These are phyloP conservation scores for Boletus rufocinnamomeus DNA, from an alignment of 768 basidiomycete species.

Conservation along the genomic window DNA sequence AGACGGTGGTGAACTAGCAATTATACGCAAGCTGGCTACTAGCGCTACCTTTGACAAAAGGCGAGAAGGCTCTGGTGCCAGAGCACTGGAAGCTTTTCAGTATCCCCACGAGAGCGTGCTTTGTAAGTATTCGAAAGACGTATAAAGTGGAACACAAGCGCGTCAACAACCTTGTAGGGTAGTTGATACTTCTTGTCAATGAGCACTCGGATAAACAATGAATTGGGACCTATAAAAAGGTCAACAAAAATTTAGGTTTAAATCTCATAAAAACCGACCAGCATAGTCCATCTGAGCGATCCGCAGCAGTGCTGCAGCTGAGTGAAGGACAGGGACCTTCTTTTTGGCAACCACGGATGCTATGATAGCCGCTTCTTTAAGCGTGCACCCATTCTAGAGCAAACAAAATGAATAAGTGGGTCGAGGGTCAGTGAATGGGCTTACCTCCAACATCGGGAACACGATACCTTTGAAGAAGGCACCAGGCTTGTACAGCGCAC, in stretches of 20 bases:
- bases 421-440: slow-evolving; percentile 31
- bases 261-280: slow-evolving; percentile 45
- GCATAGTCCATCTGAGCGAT: slow-evolving; percentile 97
- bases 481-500: slow-evolving; percentile 92
- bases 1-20: slow-evolving; percentile 1
- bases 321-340: slow-evolving; percentile 94
- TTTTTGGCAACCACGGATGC: slow-evolving; percentile 89
- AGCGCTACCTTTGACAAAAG: slow-evolving; percentile 80
- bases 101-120: slow-evolving; percentile 65
- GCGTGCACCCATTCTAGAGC: slow-evolving; percentile 72
- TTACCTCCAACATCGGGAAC: slow-evolving; percentile 91
- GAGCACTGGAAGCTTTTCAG: slow-evolving; percentile 87
- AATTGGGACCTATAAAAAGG: slow-evolving; percentile 69
- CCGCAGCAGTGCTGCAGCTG: slow-evolving; percentile 90
- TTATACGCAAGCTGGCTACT: background rate
- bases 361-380: slow-evolving; percentile 94
- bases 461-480: slow-evolving; percentile 99
- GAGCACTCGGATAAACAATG: slow-evolving; percentile 94
- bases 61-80: slow-evolving; percentile 98
- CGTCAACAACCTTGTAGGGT: slow-evolving; percentile 97
- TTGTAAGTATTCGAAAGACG: slow-evolving; percentile 91
- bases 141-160: slow-evolving; percentile 97
- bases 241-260: background rate
- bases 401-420: slow-evolving; percentile 27
- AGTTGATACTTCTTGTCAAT: slow-evolving; percentile 98